Conservation (phyloP, 2,329 filamentous ascomycete genomes). For the Aspergillus japonicus region DNA sequence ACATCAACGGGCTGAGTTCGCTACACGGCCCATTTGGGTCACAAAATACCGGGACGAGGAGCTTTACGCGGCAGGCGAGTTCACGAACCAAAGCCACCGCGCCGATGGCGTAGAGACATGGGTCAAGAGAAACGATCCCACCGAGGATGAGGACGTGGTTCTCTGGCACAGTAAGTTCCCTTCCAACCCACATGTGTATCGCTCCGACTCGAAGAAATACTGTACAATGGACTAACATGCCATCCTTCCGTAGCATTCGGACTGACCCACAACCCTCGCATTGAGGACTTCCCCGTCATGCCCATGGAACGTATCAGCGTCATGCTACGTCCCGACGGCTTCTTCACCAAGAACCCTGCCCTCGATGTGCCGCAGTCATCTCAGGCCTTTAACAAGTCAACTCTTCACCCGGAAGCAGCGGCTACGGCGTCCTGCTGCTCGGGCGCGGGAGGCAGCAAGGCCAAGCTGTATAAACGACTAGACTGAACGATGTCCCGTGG, state of each 20-base stretch:
- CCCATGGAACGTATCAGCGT: slow-evolving; percentile 56
- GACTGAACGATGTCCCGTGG: background rate
- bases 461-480: slow-evolving; percentile 29
- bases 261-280: slow-evolving; percentile 63
- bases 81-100: slow-evolving; percentile 57
- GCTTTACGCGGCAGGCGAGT: slow-evolving; percentile 55
- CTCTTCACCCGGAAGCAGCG: slow-evolving; percentile 29
- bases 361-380: slow-evolving; percentile 47
- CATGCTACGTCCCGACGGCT: slow-evolving; percentile 51
- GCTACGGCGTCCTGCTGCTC: slow-evolving; percentile 21
- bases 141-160: slow-evolving; percentile 47
- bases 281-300: slow-evolving; percentile 70
- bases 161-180: slow-evolving; percentile 40
- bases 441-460: slow-evolving; percentile 23
- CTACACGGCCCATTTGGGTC: slow-evolving; percentile 56
- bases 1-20: slow-evolving; percentile 54
- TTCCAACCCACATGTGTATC: slow-evolving; percentile 30
- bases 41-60: slow-evolving; percentile 56
- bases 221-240: background rate
- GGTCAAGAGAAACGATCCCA: slow-evolving; percentile 47
- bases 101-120: slow-evolving; percentile 56
- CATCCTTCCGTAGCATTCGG: slow-evolving; percentile 41
- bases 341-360: slow-evolving; percentile 54
- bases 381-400: slow-evolving; percentile 45
- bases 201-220: background rate